Evolutionary conservation across 257 asterid genomes (phyloP).

Genomic region (Ilex asprella): DNA sequence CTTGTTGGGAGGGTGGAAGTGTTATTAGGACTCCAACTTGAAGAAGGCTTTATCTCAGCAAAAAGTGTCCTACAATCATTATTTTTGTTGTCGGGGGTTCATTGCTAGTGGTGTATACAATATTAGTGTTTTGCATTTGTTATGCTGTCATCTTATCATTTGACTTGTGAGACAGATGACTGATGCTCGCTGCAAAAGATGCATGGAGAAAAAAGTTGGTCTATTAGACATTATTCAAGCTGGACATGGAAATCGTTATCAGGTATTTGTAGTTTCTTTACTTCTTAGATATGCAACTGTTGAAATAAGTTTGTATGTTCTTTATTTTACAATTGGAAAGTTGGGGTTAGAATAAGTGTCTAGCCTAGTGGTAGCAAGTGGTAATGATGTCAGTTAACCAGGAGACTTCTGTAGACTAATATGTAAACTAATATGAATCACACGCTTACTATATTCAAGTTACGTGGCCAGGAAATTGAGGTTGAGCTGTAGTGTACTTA

Average conservation of each 20-base stretch:
- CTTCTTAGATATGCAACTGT: neutral
- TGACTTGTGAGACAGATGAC: slow-evolving; percentile 55
- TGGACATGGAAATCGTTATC: slow-evolving; percentile 72
- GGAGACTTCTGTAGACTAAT: too few relatives aligned
- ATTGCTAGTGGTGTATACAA: neutral
- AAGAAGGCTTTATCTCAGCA: neutral
- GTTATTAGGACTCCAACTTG: too few relatives aligned
- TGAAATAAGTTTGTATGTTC: neutral
- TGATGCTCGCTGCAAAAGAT: slow-evolving; percentile 75
- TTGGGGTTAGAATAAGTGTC: too few relatives aligned
- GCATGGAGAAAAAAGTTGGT: slow-evolving; percentile 63
- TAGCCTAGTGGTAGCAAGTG: too few relatives aligned
- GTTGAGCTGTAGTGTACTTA: too few relatives aligned
- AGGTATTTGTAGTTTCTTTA: slow-evolving; percentile 32
- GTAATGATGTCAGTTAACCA: too few relatives aligned
- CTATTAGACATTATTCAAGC: slow-evolving; percentile 62
- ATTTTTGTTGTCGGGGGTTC: neutral
- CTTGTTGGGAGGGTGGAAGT: too few relatives aligned
- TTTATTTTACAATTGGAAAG: too few relatives aligned
- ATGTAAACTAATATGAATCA: too few relatives aligned
- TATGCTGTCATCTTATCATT: neutral
- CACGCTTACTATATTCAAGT: too few relatives aligned
- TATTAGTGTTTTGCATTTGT: too few relatives aligned
- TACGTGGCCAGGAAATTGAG: too few relatives aligned
- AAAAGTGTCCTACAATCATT: neutral